Base-by-base conservation (phyloP, 176 grass and related monocot genomes). In the Tillandsia fasciculata region DNA sequence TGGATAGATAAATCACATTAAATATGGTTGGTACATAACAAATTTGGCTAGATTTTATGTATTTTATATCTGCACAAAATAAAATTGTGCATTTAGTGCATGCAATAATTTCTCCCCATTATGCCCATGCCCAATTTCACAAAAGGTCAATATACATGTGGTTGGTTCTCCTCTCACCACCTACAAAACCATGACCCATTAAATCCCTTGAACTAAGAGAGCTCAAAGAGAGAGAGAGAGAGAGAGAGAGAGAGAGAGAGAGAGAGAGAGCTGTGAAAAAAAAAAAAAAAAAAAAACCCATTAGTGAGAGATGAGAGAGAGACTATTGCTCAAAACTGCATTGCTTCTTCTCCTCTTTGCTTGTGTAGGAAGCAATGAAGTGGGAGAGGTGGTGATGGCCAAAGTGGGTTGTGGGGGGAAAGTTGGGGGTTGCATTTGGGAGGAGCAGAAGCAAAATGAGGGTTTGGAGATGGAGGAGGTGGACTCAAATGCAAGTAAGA, bases 401-500 rank as follows among this genome's bases (percentile, higher is more conserved):
- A 18, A 33, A 24, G 8, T 33, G 61, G 23, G 18, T 14, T 75
- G 73, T 49, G 13, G 51, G 3, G 50, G 50, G 13, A 48, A 54
- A 48, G 24, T 11, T 15, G 48, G 49, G 23, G 72, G 26, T 12
- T 65, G 72, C 59, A 23, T 66, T 3, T 51, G 11, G 73, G 73
- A 42, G 50, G 64, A 42, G 33, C 33, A 42, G 33, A 5, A 42
- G 33, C 33, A 6, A 42, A 42, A 42, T 42, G 33, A 67, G 24
- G 73, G 53, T 11, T 13, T 4, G 3, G 50, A 72, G 23, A 57
- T 64, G 73, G 24, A 28, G 73, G 24, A 28, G 61, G 28, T 76
- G 75, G 54, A 22, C 12, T 61, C 66, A 51, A 53, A 69, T 52
- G n/a, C 18, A 22, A 69, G 49, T 52, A 51, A 47, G 18, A 69